A percentile compares a stretch with the other conserved stretches of the same genome.
These are phyloP conservation scores for Vishniacozyma victoriae DNA, from an alignment of 768 basidiomycete species.

Conservation along the genomic window DNA sequence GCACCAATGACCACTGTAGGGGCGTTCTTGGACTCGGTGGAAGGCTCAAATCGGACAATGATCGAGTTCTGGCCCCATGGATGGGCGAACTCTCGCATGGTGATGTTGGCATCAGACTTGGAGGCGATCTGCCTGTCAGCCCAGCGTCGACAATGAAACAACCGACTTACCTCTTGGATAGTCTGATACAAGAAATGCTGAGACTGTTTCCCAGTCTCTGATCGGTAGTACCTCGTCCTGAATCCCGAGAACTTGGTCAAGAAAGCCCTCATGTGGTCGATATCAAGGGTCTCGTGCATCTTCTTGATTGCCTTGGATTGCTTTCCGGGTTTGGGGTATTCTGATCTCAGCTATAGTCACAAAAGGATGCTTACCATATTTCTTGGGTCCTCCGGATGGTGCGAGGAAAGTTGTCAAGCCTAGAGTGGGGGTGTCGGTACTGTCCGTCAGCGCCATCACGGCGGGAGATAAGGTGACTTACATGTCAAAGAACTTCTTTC, in stretches of 20 bases:
- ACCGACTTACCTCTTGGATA: constrained; percentile 39
- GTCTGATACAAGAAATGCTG: constrained; percentile 46
- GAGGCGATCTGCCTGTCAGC: constrained; percentile 18
- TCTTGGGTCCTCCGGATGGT: constrained; percentile 22
- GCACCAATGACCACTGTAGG: constrained; percentile 45
- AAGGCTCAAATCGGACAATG: constrained; percentile 43
- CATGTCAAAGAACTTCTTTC: constrained; percentile 81
- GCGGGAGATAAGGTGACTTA: constrained; percentile 18
- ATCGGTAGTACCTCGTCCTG: constrained; percentile 49
- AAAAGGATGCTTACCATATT: constrained; percentile 31
- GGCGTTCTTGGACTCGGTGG: constrained; percentile 52
- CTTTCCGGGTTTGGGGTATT: constrained; percentile 42
- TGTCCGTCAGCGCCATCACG: constrained; percentile 35
- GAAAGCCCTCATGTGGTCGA: constrained; percentile 35
- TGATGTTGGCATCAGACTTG: constrained; percentile 50
- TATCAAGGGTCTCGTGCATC: constrained; percentile 28
- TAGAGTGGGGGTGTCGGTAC: constrained; percentile 63
- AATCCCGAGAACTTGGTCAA: constrained; percentile 41
- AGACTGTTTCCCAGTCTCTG: constrained; percentile 46
- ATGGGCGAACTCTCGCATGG: constrained; percentile 52
- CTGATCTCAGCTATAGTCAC: constrained; percentile 53
- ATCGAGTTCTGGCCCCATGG: constrained; percentile 67
- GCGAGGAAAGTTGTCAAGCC: constrained; percentile 37
- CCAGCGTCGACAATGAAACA: neutral
- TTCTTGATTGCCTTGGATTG: constrained; percentile 37